Evolutionary conservation across 805 yeast species (phyloP).

Genomic region (Candida nitratophila): DNA sequence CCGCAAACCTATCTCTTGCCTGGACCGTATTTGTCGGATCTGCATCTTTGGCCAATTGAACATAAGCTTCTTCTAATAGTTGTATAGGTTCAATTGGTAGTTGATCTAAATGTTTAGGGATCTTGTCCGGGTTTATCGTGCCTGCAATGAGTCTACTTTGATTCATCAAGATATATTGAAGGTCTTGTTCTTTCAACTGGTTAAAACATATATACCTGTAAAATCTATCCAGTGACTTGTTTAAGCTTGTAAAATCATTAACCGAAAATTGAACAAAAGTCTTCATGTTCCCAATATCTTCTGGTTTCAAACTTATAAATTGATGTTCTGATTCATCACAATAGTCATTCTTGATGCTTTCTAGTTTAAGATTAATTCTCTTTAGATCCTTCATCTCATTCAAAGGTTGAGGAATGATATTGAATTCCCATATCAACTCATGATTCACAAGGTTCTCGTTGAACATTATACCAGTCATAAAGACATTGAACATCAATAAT

Average conservation of each 20-base stretch:
- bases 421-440: slow-evolving; percentile 37
- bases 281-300: slow-evolving; percentile 36
- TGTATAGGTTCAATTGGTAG: slow-evolving; percentile 3
- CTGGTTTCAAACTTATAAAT: slow-evolving; percentile 21
- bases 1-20: slow-evolving; percentile 7
- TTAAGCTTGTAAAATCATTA: slow-evolving; percentile 32
- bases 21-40: background rate
- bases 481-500: slow-evolving; percentile 39
- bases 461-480: slow-evolving; percentile 35
- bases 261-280: slow-evolving; percentile 40
- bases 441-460: slow-evolving; percentile 30
- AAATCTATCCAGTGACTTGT: slow-evolving; percentile 24
- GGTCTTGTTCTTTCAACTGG: slow-evolving; percentile 28
- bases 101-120: slow-evolving; percentile 1
- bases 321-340: background rate
- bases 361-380: background rate
- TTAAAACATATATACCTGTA: slow-evolving; percentile 27
- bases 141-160: slow-evolving; percentile 8
- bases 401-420: slow-evolving; percentile 22
- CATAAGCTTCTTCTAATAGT: slow-evolving; percentile 2
- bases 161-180: slow-evolving; percentile 8
- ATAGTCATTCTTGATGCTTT: background rate
- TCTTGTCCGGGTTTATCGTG: slow-evolving; percentile 1
- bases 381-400: slow-evolving; percentile 14
- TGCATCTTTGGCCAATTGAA: slow-evolving; percentile 1